Evolutionary conservation across 352 stramenopile species (phyloP).

Genomic region (Phytophthora uliginosa): DNA sequence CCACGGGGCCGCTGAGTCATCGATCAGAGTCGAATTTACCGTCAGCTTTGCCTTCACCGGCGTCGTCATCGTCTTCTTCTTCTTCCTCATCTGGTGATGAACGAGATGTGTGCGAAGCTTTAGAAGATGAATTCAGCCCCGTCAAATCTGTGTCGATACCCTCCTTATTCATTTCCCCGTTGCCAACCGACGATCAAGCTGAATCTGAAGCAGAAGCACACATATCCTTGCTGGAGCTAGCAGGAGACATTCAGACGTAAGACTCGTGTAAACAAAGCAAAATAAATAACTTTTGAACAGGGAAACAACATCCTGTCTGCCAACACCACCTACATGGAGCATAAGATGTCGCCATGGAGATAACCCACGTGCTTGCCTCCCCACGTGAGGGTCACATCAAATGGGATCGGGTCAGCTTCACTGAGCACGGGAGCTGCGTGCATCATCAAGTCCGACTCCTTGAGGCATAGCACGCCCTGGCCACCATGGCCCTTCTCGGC

Average conservation of each 20-base stretch:
- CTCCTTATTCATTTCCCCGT: neutral
- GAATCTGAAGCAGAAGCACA: constrained; percentile 23
- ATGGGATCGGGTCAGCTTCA: constrained; percentile 63
- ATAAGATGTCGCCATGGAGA: constrained; percentile 58
- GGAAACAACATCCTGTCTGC: constrained; percentile 8
- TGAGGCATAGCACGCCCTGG: constrained; percentile 76
- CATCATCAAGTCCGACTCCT: constrained; percentile 62
- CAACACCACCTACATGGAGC: constrained; percentile 42
- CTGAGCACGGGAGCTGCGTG: constrained; percentile 52
- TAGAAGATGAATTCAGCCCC: constrained; percentile 27
- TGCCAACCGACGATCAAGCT: constrained; percentile 7
- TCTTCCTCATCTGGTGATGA: constrained; percentile 40
- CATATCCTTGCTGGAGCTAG: constrained; percentile 70
- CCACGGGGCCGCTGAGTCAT: constrained; percentile 13
- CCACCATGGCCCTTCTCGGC: constrained; percentile 65
- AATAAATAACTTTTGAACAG: constrained; percentile 34
- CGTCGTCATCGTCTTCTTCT: constrained; percentile 42
- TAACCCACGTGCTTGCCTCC: constrained; percentile 74
- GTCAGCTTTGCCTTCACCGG: constrained; percentile 27
- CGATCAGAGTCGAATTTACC: constrained; percentile 26
- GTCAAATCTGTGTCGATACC: constrained; percentile 11
- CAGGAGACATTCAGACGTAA: constrained; percentile 21
- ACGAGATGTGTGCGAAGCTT: constrained; percentile 22
- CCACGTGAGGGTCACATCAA: constrained; percentile 80
- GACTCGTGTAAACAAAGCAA: constrained; percentile 6